phyloP scores from a whole-genome alignment of 2,329 filamentous ascomycete genomes.

The Fusarium proliferatum region DNA sequence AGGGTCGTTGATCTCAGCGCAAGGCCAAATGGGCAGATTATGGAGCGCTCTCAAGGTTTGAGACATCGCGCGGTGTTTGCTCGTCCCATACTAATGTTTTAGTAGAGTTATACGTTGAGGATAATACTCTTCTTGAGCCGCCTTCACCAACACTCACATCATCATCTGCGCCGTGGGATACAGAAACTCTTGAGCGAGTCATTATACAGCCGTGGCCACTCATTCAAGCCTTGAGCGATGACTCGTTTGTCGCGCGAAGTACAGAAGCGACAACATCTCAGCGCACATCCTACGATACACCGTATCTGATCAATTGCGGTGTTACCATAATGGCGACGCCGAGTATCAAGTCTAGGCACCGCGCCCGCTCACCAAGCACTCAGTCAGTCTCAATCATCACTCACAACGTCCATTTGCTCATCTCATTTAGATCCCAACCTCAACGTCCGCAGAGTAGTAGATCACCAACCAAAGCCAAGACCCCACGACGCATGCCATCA shows the following conservation, averaged over 20 bases:
- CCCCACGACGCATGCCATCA: conserved; percentile 19
- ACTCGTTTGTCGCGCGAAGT: conserved; percentile 31
- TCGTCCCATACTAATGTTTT: not conserved
- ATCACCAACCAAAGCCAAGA: not conserved
- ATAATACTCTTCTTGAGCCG: not conserved
- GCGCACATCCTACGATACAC: conserved; percentile 7
- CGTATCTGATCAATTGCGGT: conserved; percentile 23
- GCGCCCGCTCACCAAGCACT: not conserved
- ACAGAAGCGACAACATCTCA: conserved; percentile 23
- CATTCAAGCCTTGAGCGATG: conserved; percentile 26
- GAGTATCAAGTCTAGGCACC: conserved; percentile 2
- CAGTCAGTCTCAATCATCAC: not conserved
- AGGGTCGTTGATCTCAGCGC: not conserved
- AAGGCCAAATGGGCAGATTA: not conserved
- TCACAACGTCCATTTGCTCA: not conserved
- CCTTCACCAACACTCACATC: not conserved
- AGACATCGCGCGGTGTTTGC: rapidly evolving
- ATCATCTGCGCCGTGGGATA: not conserved
- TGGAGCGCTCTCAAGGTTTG: not conserved
- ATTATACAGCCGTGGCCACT: conserved; percentile 19
- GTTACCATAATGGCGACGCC: conserved; percentile 27
- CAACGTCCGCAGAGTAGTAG: conserved; percentile 15
- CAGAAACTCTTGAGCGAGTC: not conserved
- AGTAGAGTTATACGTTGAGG: not conserved
- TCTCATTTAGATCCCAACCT: conserved; percentile 2